A percentile compares a stretch with the other conserved stretches of the same genome.
Conservation (phyloP, 2,329 filamentous ascomycete species). For the Botrytis squamosa region DNA sequence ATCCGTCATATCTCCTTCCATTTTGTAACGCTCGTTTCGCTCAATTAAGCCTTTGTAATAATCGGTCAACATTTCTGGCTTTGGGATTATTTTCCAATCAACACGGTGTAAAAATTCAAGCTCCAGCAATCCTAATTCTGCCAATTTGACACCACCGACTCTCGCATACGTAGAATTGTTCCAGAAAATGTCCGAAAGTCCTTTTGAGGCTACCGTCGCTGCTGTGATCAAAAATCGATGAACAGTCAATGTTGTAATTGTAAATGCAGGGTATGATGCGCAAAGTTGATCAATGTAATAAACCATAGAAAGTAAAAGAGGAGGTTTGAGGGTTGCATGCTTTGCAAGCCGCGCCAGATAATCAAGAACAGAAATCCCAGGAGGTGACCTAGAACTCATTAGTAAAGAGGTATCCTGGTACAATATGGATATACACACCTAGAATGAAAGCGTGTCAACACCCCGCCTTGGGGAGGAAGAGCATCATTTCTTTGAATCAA, state of each 20-base stretch:
- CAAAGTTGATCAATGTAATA: slow-evolving; percentile 98
- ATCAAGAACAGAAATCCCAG: slow-evolving; percentile 90
- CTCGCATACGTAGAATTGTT: slow-evolving; percentile 95
- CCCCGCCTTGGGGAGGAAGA: slow-evolving; percentile 78
- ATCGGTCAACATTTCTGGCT: slow-evolving; percentile 87
- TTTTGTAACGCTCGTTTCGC: slow-evolving; percentile 57
- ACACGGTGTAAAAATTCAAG: slow-evolving; percentile 90
- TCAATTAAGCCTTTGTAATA: slow-evolving; percentile 89
- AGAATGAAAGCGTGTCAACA: slow-evolving; percentile 92
- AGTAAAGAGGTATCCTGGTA: neutral
- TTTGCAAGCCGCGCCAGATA: slow-evolving; percentile 91
- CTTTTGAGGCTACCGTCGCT: slow-evolving; percentile 93
- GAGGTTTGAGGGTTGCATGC: slow-evolving; percentile 89
- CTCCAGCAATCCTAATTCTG: slow-evolving; percentile 86
- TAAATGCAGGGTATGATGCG: slow-evolving; percentile 88
- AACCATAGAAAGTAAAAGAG: slow-evolving; percentile 96
- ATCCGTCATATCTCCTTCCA: slow-evolving; percentile 34
- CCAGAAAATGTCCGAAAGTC: slow-evolving; percentile 95
- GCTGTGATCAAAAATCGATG: slow-evolving; percentile 96
- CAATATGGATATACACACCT: slow-evolving; percentile 53
- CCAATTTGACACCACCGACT: slow-evolving; percentile 87
- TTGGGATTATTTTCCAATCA: slow-evolving; percentile 95
- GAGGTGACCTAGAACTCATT: slow-evolving; percentile 51
- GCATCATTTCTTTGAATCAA: slow-evolving; percentile 90
- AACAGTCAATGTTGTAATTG: slow-evolving; percentile 92